These are phyloP conservation scores for Wolfiporia cocos DNA, from an alignment of 1,284 basidiomycete genomes.

Conservation along the genomic window DNA sequence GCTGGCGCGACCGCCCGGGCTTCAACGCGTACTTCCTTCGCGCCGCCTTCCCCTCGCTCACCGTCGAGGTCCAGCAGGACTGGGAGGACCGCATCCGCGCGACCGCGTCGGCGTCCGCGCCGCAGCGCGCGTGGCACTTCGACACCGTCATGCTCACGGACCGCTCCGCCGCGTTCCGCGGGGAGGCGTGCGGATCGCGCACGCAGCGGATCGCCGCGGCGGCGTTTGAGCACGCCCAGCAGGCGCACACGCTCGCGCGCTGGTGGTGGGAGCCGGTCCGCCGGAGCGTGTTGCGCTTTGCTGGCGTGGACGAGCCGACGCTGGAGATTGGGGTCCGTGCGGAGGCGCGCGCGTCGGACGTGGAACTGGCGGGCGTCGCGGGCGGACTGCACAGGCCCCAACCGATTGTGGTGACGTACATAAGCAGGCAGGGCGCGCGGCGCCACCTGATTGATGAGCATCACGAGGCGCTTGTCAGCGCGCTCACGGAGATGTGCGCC, in stretches of 20 bases:
- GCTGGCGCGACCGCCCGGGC: conserved; percentile 71
- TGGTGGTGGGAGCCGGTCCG: conserved; percentile 71
- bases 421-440: conserved; percentile 57
- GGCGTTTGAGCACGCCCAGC: conserved; percentile 47
- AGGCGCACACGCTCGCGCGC: conserved; percentile 27
- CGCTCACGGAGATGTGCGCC: conserved; percentile 46
- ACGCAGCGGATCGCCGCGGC: conserved; percentile 68
- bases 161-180: conserved; percentile 69
- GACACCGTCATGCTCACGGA: conserved; percentile 63
- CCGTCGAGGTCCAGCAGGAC: conserved; percentile 61
- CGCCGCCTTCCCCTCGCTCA: conserved; percentile 68
- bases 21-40: conserved; percentile 73
- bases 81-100: conserved; percentile 57
- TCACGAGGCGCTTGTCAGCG: conserved; percentile 52
- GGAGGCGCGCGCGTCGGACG: conserved; percentile 11
- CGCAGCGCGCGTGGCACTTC: conserved; percentile 46
- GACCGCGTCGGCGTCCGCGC: conserved; percentile 33
- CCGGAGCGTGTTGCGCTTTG: conserved; percentile 55
- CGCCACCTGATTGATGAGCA: conserved; percentile 55
- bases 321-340: conserved; percentile 23
- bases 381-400: conserved; percentile 15
- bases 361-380: conserved; percentile 6
- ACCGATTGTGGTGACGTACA: conserved; percentile 65
- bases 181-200: conserved; percentile 47
- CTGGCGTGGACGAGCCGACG: conserved; percentile 36